phyloP scores from a whole-genome alignment of 768 basidiomycete species.

The Collybia mongolica region DNA sequence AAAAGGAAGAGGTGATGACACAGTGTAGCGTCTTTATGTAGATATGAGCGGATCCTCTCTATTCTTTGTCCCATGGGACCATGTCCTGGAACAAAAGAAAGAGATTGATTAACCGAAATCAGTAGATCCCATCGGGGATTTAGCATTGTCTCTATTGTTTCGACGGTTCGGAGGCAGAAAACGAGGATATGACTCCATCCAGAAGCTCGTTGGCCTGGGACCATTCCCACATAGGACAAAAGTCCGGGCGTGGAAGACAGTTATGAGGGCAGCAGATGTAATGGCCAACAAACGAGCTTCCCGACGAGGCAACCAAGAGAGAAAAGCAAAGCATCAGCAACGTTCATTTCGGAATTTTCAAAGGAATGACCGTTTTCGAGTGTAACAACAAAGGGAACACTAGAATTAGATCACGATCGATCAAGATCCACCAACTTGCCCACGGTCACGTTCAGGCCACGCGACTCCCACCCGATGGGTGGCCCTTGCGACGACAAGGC shows the following conservation, averaged over 20 bases:
- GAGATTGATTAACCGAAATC: slow-evolving; percentile 20
- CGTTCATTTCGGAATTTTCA: slow-evolving; percentile 9
- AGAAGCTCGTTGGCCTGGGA: slow-evolving; percentile 4
- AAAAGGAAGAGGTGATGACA: slow-evolving; percentile 4
- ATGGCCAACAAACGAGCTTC: slow-evolving; percentile 2
- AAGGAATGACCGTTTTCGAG: slow-evolving; percentile 13
- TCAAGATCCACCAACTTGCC: slow-evolving; percentile 8
- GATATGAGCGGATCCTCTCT: slow-evolving; percentile 8
- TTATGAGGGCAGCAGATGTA: neutral
- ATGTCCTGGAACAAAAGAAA: slow-evolving; percentile 33
- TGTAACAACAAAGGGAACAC: slow-evolving; percentile 17
- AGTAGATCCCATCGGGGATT: slow-evolving; percentile 15
- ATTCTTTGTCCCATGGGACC: slow-evolving; percentile 30
- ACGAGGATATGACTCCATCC: neutral
- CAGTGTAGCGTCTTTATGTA: slow-evolving; percentile 26
- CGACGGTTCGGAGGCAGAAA: slow-evolving; percentile 5
- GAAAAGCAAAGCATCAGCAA: neutral
- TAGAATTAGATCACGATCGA: slow-evolving; percentile 14
- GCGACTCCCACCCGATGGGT: neutral
- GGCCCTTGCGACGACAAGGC: neutral
- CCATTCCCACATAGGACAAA: slow-evolving; percentile 3
- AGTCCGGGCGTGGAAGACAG: slow-evolving; percentile 3
- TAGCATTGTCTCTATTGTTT: slow-evolving; percentile 21
- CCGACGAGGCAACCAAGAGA: slow-evolving; percentile 2
- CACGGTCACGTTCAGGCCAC: slow-evolving; percentile 6